Evolutionary conservation across 2,329 filamentous ascomycete species (phyloP), one percentile per base, ranked within the genome.

Genomic region (Colletotrichum graminicola): DNA sequence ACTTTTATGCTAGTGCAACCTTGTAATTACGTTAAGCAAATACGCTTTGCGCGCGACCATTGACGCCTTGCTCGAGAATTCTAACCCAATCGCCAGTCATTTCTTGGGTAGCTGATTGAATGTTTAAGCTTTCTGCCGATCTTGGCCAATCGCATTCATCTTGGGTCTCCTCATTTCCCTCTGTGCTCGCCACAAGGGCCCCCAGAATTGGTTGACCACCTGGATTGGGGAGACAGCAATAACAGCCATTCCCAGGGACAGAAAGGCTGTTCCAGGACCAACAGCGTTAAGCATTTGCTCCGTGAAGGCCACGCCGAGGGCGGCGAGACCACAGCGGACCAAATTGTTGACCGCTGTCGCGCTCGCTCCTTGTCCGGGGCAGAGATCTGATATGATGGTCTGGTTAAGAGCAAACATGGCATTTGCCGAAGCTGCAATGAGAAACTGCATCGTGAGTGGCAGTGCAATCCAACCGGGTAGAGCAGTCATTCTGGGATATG

Each of bases 341-440:
- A 81, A 41, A 63, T 81, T 81, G 65, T 81, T 81, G 45, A 79
- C 72, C 0, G 80, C 80, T 1, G 80, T 81, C n/a, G 74, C 76
- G 26, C 78, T 77, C 2, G 80, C 79, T 3, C 76, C 76, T 23
- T 74, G 72, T 0, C 77, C 76, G 0, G 79, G 79, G 62, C 77
- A 80, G 2, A 79, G 73, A 57, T 81, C 80, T 32, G 79, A 75
- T n/a, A 81, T 74, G 23, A 81, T 74, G 6, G 80, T 79, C 54
- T 78, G 76, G 68, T 80, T 80, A 26, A 80, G 74, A 10, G 77
- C 79, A 54, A 83, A 83, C 0, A 82, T 75, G 1, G 80, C 80
- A 41, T 80, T 82, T 36, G 79, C 77, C 1, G 78, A 77, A 0
- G 78, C 77, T 0, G 81, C 80, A 39, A 83, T 81, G 8, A 82